phyloP scores from a whole-genome alignment of 768 basidiomycete genomes.

The Boletus reticuloceps region DNA sequence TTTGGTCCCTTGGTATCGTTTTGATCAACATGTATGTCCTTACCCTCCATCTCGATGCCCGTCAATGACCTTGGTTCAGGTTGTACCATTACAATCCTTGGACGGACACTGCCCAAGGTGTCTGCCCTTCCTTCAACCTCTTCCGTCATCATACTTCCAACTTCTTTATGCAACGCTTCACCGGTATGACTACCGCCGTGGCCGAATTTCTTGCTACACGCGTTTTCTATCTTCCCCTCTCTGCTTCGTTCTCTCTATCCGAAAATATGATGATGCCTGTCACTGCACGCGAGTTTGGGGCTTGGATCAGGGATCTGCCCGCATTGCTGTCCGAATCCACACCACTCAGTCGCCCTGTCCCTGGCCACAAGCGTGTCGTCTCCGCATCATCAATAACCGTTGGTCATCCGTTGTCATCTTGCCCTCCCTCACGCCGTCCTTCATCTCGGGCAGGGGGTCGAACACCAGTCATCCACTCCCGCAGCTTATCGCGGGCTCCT shows the following conservation, averaged over 20 bases:
- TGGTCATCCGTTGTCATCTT: conserved; percentile 61
- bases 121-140: conserved; percentile 76
- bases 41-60: neutral
- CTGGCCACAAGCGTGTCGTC: conserved; percentile 52
- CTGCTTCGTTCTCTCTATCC: conserved; percentile 37
- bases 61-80: conserved; percentile 41
- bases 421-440: conserved; percentile 69
- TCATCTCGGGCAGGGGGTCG: conserved; percentile 60
- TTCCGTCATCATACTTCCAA: conserved; percentile 76
- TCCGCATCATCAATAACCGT: conserved; percentile 57
- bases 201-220: conserved; percentile 82
- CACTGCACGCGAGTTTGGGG: conserved; percentile 79
- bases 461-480: conserved; percentile 51
- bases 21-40: conserved; percentile 89
- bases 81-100: conserved; percentile 98
- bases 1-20: conserved; percentile 98
- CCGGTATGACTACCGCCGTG: conserved; percentile 83
- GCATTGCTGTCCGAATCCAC: conserved; percentile 53
- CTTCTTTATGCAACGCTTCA: conserved; percentile 89
- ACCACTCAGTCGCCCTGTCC: conserved; percentile 27
- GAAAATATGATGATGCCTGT: conserved; percentile 37
- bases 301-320: conserved; percentile 84
- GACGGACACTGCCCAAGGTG: conserved; percentile 87
- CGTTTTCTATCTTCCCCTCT: conserved; percentile 77
- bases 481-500: conserved; percentile 62